Percentiles rank a stretch among this genome's conserved stretches.
Evolutionary conservation across 148 eudicot genomes (phyloP).

Genomic region (Spergularia bocconei): DNA sequence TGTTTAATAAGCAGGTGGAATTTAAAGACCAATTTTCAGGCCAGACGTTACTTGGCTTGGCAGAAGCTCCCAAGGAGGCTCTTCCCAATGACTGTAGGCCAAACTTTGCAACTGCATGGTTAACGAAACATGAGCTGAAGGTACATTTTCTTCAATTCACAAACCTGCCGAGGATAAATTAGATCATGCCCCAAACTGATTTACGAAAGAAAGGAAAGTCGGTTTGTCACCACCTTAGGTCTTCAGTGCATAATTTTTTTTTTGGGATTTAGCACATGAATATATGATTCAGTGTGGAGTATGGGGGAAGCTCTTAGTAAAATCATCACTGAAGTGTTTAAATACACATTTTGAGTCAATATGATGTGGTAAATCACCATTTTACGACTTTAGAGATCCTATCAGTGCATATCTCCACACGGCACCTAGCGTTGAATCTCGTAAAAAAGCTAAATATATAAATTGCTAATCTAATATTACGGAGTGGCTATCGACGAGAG

Average conservation of each 20-base stretch:
- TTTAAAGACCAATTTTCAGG: constrained; percentile 82
- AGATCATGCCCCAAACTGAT: neutral
- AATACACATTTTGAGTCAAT: no score
- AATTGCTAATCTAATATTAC: no score
- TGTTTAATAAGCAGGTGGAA: constrained; percentile 54
- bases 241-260: no score
- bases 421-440: neutral
- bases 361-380: no score
- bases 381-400: no score
- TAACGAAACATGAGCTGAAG: constrained; percentile 64
- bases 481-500: no score
- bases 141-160: constrained; percentile 31
- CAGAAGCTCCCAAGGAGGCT: constrained; percentile 94
- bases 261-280: no score
- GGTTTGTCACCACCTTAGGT: neutral
- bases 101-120: constrained; percentile 73
- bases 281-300: no score
- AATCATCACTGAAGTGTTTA: no score
- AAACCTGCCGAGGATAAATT: neutral
- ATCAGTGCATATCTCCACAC: neutral
- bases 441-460: neutral
- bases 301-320: no score
- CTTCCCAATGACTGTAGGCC: constrained; percentile 93
- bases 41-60: constrained; percentile 55
- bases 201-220: neutral